Evolutionary conservation across 2,329 filamentous ascomycete genomes (phyloP).

Genomic region (Hymenoscyphus infarciens): DNA sequence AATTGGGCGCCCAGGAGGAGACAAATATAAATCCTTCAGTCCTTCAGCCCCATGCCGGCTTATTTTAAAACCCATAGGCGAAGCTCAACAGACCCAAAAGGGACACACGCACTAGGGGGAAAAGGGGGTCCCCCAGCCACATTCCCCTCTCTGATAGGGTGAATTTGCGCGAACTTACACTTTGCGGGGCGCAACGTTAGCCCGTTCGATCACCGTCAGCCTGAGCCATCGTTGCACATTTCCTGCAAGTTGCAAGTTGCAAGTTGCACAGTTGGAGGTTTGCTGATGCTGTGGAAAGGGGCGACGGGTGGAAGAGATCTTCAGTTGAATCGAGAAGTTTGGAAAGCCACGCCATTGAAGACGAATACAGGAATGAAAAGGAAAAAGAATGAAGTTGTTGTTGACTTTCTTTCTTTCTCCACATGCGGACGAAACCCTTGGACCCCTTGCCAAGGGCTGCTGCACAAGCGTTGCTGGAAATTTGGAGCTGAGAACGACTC

Average conservation of each 20-base stretch:
- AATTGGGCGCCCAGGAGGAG: background rate
- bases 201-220: background rate
- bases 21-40: conserved; percentile 4
- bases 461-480: background rate
- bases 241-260: background rate
- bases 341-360: background rate
- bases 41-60: conserved; percentile 4
- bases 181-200: conserved; percentile 3
- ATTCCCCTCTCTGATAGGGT: background rate
- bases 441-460: background rate
- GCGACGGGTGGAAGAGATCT: background rate
- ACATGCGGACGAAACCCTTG: background rate
- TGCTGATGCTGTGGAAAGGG: background rate
- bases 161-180: background rate
- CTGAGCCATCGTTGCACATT: background rate
- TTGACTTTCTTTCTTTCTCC: background rate
- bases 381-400: background rate
- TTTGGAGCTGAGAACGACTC: background rate
- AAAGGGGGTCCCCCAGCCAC: background rate
- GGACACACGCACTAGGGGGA: background rate
- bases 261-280: background rate
- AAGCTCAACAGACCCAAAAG: conserved; percentile 5
- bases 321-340: background rate
- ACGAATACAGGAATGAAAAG: background rate
- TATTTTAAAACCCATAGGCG: conserved; percentile 11